Conservation (phyloP, 345 rosid species). For the Salix caprea region DNA sequence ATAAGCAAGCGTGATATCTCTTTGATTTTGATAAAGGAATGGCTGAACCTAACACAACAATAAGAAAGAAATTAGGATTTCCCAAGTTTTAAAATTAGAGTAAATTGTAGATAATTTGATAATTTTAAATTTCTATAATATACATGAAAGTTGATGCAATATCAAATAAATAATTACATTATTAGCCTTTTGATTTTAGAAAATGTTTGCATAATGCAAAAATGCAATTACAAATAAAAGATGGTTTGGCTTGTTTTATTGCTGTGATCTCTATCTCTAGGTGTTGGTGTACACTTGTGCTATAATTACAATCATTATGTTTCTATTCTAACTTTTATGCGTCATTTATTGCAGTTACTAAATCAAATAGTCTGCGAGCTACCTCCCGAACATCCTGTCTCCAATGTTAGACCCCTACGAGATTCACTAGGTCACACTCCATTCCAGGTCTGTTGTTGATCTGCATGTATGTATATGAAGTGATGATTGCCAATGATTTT, state of each 20-base stretch:
- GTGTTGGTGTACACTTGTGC: neutral
- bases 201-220: too few species aligned
- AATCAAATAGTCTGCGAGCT: conserved; percentile 68
- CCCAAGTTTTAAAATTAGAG: too few species aligned
- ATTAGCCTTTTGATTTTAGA: too few species aligned
- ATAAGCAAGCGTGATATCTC: too few species aligned
- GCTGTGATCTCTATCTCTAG: neutral
- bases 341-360: conserved; percentile 37
- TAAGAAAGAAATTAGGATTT: too few species aligned
- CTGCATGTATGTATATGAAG: neutral
- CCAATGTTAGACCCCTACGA: conserved; percentile 51
- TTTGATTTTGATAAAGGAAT: too few species aligned
- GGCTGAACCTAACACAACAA: too few species aligned
- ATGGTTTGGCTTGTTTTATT: neutral
- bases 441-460: conserved; percentile 40
- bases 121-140: too few species aligned
- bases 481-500: neutral
- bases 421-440: conserved; percentile 68
- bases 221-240: too few species aligned
- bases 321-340: neutral
- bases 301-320: neutral
- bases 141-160: too few species aligned
- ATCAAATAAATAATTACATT: too few species aligned
- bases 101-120: too few species aligned
- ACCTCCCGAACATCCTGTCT: conserved; percentile 61